Conservation (phyloP, 129 eudicot species). For the Solidago caesia region DNA sequence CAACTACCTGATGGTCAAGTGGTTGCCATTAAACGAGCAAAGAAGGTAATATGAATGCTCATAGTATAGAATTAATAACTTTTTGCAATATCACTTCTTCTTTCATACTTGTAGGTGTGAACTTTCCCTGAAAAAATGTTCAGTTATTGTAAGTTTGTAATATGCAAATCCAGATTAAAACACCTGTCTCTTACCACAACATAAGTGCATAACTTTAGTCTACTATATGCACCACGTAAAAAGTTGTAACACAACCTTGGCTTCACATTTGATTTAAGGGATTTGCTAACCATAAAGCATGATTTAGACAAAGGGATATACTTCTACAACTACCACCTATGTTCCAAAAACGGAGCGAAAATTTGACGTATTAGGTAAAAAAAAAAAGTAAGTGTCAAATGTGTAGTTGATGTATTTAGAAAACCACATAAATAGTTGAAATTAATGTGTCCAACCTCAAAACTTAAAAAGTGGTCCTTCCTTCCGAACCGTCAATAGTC, state of each 20-base stretch:
- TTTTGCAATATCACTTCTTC: neutral
- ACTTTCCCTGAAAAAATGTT: neutral
- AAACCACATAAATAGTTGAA: neutral
- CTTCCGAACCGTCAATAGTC: neutral
- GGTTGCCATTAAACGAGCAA: slow-evolving; percentile 90
- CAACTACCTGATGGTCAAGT: slow-evolving; percentile 68
- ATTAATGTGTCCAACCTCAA: neutral
- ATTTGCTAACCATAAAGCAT: neutral
- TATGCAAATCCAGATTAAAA: too few species aligned
- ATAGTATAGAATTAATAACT: neutral
- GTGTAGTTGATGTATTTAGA: neutral
- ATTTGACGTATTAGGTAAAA: neutral
- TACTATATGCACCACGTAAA: too few species aligned
- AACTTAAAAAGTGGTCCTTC: neutral
- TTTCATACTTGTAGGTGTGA: neutral
- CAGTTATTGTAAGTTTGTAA: too few species aligned
- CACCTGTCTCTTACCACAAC: too few species aligned
- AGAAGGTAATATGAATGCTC: slow-evolving; percentile 55
- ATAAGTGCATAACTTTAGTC: too few species aligned
- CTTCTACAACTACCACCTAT: neutral
- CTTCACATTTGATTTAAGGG: too few species aligned
- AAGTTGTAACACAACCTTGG: too few species aligned
- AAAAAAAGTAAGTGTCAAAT: neutral
- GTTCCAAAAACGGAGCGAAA: neutral
- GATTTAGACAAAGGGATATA: too few species aligned